Evolutionary conservation across 805 yeast genomes (phyloP).

Genomic region (Cyberlindnera xylosilytica): DNA sequence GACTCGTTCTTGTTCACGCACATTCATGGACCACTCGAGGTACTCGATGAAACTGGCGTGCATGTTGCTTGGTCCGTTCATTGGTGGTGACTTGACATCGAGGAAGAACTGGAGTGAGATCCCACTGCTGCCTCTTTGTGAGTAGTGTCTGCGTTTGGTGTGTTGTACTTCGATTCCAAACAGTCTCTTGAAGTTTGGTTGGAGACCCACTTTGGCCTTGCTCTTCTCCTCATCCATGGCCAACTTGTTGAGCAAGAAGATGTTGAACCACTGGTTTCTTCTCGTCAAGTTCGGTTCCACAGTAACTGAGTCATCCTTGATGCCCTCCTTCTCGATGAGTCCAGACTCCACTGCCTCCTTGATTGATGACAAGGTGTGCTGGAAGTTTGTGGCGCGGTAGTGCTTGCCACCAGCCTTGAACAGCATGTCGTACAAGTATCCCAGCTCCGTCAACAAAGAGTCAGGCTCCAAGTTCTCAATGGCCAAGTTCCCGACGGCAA

Average conservation of each 20-base stretch:
- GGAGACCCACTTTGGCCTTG: conserved; percentile 7
- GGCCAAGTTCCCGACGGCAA: conserved; percentile 53
- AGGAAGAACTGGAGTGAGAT: conserved; percentile 8
- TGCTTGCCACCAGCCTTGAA: conserved; percentile 73
- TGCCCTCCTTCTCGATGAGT: conserved; percentile 47
- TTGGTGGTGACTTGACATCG: conserved; percentile 20
- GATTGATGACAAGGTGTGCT: conserved; percentile 43
- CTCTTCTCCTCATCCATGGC: conserved; percentile 45
- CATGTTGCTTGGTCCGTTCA: conserved; percentile 6
- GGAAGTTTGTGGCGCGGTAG: conserved; percentile 81
- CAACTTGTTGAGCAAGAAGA: conserved; percentile 53
- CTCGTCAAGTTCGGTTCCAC: conserved; percentile 20
- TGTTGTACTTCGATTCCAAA: conserved; percentile 35
- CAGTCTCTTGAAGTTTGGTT: conserved; percentile 26
- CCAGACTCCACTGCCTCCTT: conserved; percentile 52
- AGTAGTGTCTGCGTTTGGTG: conserved; percentile 8
- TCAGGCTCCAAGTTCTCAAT: conserved; percentile 43
- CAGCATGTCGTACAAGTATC: conserved; percentile 90
- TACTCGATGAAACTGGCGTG: conserved; percentile 46
- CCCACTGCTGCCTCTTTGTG: background rate
- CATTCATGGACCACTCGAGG: conserved; percentile 41
- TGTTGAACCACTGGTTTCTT: conserved; percentile 50
- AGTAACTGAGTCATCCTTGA: no score
- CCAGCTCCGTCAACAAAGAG: conserved; percentile 75
- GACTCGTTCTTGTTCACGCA: background rate